These are phyloP conservation scores for Casaregolazyma lundiana DNA, from an alignment of 1,139 yeast species.

Conservation along the genomic window DNA sequence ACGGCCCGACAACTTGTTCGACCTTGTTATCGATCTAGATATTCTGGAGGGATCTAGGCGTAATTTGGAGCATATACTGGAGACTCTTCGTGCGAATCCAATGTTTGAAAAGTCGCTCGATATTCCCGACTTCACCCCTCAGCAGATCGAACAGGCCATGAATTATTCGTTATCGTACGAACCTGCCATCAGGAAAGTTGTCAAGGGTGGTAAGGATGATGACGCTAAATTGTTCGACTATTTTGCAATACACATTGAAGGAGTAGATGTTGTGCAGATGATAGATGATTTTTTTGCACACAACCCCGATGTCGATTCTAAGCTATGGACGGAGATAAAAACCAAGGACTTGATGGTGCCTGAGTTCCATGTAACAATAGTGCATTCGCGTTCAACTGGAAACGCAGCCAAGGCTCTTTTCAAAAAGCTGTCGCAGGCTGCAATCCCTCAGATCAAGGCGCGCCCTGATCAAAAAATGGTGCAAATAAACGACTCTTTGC, in stretches of 20 bases:
- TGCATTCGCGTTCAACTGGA: constrained; percentile 40
- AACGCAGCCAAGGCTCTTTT: neutral
- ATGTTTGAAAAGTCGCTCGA: constrained; percentile 23
- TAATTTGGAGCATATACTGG: constrained; percentile 39
- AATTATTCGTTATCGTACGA: constrained; percentile 25
- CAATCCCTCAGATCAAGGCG: neutral
- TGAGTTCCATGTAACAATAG: constrained; percentile 73
- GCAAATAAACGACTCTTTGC: neutral
- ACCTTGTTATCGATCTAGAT: constrained; percentile 54
- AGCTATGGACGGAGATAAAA: constrained; percentile 33
- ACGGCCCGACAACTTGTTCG: constrained; percentile 67
- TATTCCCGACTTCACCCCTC: constrained; percentile 37
- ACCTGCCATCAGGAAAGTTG: constrained; percentile 24
- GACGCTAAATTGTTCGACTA: constrained; percentile 9
- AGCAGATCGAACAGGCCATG: constrained; percentile 27
- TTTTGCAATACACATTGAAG: constrained; percentile 8
- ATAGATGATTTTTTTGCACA: constrained; percentile 20
- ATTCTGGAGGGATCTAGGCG: constrained; percentile 48
- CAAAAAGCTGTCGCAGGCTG: constrained; percentile 1
- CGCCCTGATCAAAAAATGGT: neutral
- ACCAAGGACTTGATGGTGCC: constrained; percentile 43
- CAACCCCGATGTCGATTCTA: constrained; percentile 18
- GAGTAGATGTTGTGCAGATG: constrained; percentile 15
- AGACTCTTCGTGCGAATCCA: constrained; percentile 35
- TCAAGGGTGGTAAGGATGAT: constrained; percentile 13